Conservation (phyloP, 169 alveolate species). For the Plasmodium coatneyi region DNA sequence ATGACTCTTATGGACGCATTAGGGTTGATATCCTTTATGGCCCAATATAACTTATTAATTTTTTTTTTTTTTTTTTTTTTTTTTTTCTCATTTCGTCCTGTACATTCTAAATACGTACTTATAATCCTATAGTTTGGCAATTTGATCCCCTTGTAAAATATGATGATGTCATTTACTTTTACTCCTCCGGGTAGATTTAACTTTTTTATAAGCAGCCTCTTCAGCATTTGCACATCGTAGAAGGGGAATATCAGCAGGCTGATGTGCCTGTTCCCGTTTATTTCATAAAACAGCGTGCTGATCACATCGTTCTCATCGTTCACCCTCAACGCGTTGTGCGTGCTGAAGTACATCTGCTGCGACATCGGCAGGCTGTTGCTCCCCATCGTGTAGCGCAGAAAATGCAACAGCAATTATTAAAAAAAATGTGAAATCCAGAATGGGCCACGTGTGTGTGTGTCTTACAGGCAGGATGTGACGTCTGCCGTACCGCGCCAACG, state of each 20-base stretch:
- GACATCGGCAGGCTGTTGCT: slow-evolving; percentile 83
- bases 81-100: slow-evolving; percentile 59
- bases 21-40: slow-evolving; percentile 76
- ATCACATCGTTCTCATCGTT: slow-evolving; percentile 84
- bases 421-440: background rate
- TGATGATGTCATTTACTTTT: slow-evolving; percentile 86
- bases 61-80: slow-evolving; percentile 79
- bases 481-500: background rate
- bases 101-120: slow-evolving; percentile 86
- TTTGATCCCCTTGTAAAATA: slow-evolving; percentile 91
- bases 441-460: background rate
- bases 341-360: slow-evolving; percentile 90
- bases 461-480: background rate
- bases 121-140: slow-evolving; percentile 91
- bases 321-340: slow-evolving; percentile 88
- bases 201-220: slow-evolving; percentile 89
- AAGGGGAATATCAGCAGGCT: slow-evolving; percentile 89
- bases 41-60: slow-evolving; percentile 77
- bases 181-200: slow-evolving; percentile 84
- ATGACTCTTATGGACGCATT: slow-evolving; percentile 77
- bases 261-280: slow-evolving; percentile 86
- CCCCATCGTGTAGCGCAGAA: slow-evolving; percentile 12
- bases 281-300: slow-evolving; percentile 84
- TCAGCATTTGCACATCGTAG: slow-evolving; percentile 91
- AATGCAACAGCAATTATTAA: background rate